phyloP scores from a whole-genome alignment of 805 yeast genomes.

The Spencermartinsiella europaea region DNA sequence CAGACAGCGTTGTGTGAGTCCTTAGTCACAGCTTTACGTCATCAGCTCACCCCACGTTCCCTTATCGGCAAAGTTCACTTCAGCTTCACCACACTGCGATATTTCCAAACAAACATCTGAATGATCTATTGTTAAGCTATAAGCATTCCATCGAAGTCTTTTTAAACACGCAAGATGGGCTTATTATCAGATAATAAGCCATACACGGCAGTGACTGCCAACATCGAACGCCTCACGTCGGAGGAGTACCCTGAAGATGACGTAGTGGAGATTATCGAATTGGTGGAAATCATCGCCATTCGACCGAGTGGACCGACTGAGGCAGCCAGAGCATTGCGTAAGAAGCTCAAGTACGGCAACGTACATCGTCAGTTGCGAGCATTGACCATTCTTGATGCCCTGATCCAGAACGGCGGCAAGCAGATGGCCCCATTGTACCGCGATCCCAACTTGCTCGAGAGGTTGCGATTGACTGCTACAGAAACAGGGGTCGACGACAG shows the following conservation, averaged over 20 bases:
- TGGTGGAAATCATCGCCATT: slow-evolving; percentile 48
- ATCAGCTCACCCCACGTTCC: too few species aligned
- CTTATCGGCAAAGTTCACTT: too few species aligned
- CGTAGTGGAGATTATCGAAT: slow-evolving; percentile 49
- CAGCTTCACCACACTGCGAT: too few species aligned
- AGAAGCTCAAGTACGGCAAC: slow-evolving; percentile 82
- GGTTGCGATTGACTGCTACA: slow-evolving; percentile 49
- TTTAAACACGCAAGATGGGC: too few species aligned
- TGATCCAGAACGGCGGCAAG: slow-evolving; percentile 52
- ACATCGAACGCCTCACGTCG: slow-evolving; percentile 34
- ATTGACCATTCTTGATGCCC: slow-evolving; percentile 53
- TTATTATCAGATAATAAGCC: slow-evolving; percentile 36
- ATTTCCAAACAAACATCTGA: too few species aligned
- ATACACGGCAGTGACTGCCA: slow-evolving; percentile 39
- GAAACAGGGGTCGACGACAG: slow-evolving; percentile 37
- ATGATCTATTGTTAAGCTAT: too few species aligned
- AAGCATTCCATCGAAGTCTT: too few species aligned
- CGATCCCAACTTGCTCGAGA: slow-evolving; percentile 63
- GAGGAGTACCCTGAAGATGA: slow-evolving; percentile 33
- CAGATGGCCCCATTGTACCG: slow-evolving; percentile 43
- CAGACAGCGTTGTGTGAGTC: too few species aligned
- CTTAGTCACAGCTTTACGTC: too few species aligned
- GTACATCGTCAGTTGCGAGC: slow-evolving; percentile 61
- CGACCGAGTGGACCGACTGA: slow-evolving; percentile 52
- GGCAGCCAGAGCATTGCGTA: slow-evolving; percentile 87